These are phyloP conservation scores for Leishmania arabica DNA, from an alignment of 208 protist species.

Conservation along the genomic window DNA sequence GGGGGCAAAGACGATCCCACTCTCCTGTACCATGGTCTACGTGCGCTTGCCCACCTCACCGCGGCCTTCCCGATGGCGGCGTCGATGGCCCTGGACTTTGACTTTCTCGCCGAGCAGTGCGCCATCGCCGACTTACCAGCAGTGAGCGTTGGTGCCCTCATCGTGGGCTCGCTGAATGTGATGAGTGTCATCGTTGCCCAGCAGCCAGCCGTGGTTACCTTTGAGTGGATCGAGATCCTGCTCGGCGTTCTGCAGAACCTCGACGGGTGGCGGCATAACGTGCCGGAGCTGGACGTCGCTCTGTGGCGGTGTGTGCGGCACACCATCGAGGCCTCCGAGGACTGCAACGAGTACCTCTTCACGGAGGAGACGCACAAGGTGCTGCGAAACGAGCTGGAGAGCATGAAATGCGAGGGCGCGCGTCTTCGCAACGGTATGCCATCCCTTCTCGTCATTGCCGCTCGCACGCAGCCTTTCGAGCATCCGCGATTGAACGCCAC, in stretches of 20 bases:
- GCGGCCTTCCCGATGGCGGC: constrained; percentile 50
- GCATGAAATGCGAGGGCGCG: constrained; percentile 15
- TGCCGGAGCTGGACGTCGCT: constrained; percentile 20
- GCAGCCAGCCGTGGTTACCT: constrained; percentile 54
- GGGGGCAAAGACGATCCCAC: constrained; percentile 22
- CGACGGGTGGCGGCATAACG: constrained; percentile 16
- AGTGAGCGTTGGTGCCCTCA: constrained; percentile 32
- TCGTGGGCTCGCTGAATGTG: constrained; percentile 61
- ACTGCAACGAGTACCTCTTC: constrained; percentile 59
- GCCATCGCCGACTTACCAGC: constrained; percentile 6
- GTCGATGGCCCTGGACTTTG: constrained; percentile 68
- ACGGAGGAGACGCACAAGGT: constrained; percentile 37
- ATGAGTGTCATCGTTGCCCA: constrained; percentile 63
- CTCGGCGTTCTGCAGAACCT: constrained; percentile 29
- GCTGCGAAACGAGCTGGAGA: constrained; percentile 25
- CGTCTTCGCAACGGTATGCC: constrained; percentile 10
- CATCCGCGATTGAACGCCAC: not conserved
- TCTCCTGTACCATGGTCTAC: constrained; percentile 37
- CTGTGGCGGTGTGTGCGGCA: constrained; percentile 44
- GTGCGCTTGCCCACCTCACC: constrained; percentile 41
- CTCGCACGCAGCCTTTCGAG: constrained; percentile 7
- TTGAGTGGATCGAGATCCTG: constrained; percentile 85
- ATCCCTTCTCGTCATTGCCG: constrained; percentile 26
- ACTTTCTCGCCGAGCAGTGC: constrained; percentile 55
- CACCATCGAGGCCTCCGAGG: constrained; percentile 56